phyloP scores from a whole-genome alignment of 2,329 filamentous ascomycete genomes.

The Nemania serpens region DNA sequence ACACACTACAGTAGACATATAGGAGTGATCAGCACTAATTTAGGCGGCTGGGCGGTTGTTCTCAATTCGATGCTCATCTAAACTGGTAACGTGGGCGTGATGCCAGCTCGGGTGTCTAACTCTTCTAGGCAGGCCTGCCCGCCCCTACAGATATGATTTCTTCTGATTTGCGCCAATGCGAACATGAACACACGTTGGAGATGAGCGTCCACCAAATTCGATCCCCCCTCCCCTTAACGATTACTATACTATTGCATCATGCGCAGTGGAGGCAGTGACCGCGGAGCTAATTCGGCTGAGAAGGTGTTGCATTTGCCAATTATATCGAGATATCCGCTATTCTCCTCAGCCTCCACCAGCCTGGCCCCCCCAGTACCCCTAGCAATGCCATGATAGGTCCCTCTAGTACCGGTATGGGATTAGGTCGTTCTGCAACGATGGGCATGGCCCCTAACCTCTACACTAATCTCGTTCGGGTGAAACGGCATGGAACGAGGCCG shows the following conservation, averaged over 20 bases:
- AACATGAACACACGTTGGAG: not conserved
- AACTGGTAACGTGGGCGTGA: not conserved
- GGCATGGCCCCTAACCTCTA: conserved; percentile 18
- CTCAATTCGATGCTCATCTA: not conserved
- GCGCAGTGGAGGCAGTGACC: not conserved
- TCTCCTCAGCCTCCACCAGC: conserved; percentile 31
- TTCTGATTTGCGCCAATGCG: conserved; percentile 25
- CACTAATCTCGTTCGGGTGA: conserved; percentile 19
- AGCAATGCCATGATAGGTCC: conserved; percentile 30
- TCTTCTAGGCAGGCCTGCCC: conserved; percentile 13
- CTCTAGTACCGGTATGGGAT: not conserved
- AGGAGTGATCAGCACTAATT: too few species aligned
- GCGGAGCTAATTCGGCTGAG: not conserved
- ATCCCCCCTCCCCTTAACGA: conserved; percentile 1
- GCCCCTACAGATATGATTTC: not conserved
- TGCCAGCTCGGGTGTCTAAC: conserved; percentile 4
- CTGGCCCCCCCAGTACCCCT: not conserved
- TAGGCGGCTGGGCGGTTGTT: not conserved
- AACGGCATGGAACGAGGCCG: conserved; percentile 1
- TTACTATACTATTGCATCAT: conserved; percentile 8
- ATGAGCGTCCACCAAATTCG: not conserved
- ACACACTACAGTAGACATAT: too few species aligned
- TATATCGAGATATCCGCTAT: not conserved
- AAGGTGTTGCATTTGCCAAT: conserved; percentile 17
- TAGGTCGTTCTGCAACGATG: conserved; percentile 20